Evolutionary conservation across 2,329 filamentous ascomycete species (phyloP), one percentile per base, ranked within the genome.

Genomic region (Pseudogymnoascus sp.): DNA sequence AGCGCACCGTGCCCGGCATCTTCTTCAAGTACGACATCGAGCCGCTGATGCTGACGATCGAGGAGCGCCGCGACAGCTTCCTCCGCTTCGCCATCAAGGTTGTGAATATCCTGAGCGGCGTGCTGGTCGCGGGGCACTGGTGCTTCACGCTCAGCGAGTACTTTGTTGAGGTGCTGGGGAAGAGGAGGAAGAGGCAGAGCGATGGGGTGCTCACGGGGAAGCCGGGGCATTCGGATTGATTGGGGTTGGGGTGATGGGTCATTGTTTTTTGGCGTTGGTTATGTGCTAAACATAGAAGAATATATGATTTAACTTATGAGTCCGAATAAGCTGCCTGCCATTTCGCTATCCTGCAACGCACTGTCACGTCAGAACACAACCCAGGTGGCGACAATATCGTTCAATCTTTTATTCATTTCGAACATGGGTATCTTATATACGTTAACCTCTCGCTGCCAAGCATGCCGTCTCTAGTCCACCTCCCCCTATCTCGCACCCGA

Each of bases 21-120:
- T 99, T 98, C 75, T 90, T 99, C 83, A 99, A 98, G 79, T 99
- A 96, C 78, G 93, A 98, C 74, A 97, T 99, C 70, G 95, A 99
- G 80, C 95, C 95, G 1, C 93, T 99, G 70, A 79, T 95, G 74
- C 81, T 99, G 61, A 88, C 89, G 28, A 88, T 99, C 43, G 88
- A 89, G 66, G 93, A 98, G 78, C 86, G 87, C 71, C 86, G 92
- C 72, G 87, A 88, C 63, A 82, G 89, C 46, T 80, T 96, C 64
- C 77, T 96, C 67, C 81, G 83, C 24, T 85, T 99, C 69, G 65
- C 93, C 50, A 83, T 98, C 68, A 87, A 93, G 73, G 77, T 97
- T 60, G 88, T 98, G 68, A 99, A 99, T 76, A 89, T 98, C 16
- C 82, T 97, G 10, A 90, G 87, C 65, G 95, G 95, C 12, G 91